phyloP scores from a whole-genome alignment of 805 yeast species.

The Hanseniaspora occidentalis region DNA sequence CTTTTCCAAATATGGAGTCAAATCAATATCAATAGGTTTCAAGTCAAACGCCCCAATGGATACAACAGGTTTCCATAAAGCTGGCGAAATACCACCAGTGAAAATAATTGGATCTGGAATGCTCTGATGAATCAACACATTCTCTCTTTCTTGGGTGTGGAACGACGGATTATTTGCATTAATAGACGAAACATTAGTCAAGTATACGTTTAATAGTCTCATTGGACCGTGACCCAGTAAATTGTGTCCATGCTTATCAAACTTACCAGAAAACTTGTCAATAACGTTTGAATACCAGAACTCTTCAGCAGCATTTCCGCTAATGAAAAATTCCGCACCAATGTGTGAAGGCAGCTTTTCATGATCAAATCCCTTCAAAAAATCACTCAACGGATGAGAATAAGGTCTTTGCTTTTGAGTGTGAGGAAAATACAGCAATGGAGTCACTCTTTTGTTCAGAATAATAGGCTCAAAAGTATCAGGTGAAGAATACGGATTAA shows the following conservation, averaged over 20 bases:
- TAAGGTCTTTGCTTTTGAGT: constrained; percentile 7
- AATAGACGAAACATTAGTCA: constrained; percentile 18
- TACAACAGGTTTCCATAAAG: constrained; percentile 73
- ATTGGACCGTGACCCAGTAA: constrained; percentile 59
- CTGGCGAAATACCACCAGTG: constrained; percentile 75
- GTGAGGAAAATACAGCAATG: constrained; percentile 35
- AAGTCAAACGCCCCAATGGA: constrained; percentile 64
- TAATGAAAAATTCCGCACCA: constrained; percentile 43
- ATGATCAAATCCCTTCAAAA: neutral
- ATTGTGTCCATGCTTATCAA: constrained; percentile 27
- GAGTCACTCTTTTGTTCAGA: constrained; percentile 24
- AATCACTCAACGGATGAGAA: constrained; percentile 15
- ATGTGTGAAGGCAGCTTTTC: constrained; percentile 1
- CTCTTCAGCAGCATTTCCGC: constrained; percentile 74
- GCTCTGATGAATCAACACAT: constrained; percentile 42
- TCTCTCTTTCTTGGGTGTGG: constrained; percentile 20
- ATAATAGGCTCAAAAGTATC: constrained; percentile 6
- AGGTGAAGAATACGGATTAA: constrained; percentile 11
- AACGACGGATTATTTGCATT: neutral
- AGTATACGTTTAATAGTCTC: constrained; percentile 49
- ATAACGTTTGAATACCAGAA: constrained; percentile 64
- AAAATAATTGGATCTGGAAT: constrained; percentile 64
- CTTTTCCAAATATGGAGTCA: constrained; percentile 53
- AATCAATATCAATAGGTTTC: constrained; percentile 54
- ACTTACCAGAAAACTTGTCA: constrained; percentile 33